A percentile compares a stretch with the other conserved stretches of the same genome.
phyloP scores from a whole-genome alignment of 352 stramenopile species.

The Globisporangium uncinulatum region DNA sequence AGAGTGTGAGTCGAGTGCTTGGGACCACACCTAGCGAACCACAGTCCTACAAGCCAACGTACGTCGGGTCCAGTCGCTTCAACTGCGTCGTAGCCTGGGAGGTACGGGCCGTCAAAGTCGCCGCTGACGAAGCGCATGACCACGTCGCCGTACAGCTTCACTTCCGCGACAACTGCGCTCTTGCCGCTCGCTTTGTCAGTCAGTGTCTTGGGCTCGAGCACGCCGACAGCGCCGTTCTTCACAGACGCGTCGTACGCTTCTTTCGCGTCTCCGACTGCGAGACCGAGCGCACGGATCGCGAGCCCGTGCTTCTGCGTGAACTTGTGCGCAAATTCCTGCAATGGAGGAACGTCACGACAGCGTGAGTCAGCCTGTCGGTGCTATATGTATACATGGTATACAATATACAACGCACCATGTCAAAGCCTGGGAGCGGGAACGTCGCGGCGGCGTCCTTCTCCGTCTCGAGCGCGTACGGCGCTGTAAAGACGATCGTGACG shows the following conservation, averaged over 20 bases:
- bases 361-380: not conserved
- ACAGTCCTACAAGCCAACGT: constrained; percentile 3
- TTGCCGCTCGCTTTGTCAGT: constrained; percentile 59
- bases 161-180: constrained; percentile 58
- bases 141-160: constrained; percentile 86
- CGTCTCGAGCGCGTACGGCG: constrained; percentile 75
- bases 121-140: constrained; percentile 85
- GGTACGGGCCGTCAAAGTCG: constrained; percentile 64
- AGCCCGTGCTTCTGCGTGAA: constrained; percentile 84
- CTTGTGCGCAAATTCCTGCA: constrained; percentile 48
- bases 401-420: constrained; percentile 18
- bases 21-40: not conserved
- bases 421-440: constrained; percentile 58
- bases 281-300: constrained; percentile 70
- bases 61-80: constrained; percentile 16
- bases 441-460: constrained; percentile 44
- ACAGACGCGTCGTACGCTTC: constrained; percentile 76
- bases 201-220: constrained; percentile 49
- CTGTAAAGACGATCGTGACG: constrained; percentile 85
- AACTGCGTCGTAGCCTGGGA: constrained; percentile 71
- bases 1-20: too few species aligned
- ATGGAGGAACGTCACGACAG: not conserved
- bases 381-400: not conserved
- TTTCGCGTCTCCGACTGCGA: constrained; percentile 72
- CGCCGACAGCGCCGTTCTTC: constrained; percentile 57